Percentiles rank a stretch among this genome's conserved stretches.
Conservation (phyloP, 108 stramenopile genomes). For the Aureococcus anophagefferens region DNA sequence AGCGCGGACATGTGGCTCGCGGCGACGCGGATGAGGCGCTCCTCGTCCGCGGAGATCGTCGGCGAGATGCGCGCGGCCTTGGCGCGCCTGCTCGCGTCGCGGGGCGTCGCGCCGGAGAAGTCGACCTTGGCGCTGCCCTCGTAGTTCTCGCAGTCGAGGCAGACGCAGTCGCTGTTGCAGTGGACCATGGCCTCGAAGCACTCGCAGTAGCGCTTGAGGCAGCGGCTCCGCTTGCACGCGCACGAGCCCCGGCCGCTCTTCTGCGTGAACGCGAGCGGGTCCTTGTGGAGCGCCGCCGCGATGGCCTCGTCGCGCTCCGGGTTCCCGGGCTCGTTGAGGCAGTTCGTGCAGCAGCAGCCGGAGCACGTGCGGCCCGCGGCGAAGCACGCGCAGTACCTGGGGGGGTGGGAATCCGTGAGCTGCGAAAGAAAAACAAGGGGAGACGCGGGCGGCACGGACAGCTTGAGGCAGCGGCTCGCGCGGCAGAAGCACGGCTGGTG, state of each 20-base stretch:
- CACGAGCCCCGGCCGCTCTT: slow-evolving; percentile 22
- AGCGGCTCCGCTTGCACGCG: slow-evolving; percentile 37
- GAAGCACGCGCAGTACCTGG: slow-evolving; percentile 59
- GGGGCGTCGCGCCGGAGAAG: too few relatives aligned
- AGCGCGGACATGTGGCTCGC: too few relatives aligned
- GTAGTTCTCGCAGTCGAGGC: slow-evolving; percentile 36
- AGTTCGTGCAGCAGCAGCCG: slow-evolving; percentile 15
- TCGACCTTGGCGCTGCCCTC: background rate
- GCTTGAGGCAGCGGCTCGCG: slow-evolving; percentile 41
- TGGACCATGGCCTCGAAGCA: slow-evolving; percentile 38
- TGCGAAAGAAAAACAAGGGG: too few relatives aligned
- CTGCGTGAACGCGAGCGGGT: slow-evolving; percentile 12
- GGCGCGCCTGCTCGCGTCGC: too few relatives aligned
- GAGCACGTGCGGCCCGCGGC: slow-evolving; percentile 34
- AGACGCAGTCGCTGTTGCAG: slow-evolving; percentile 39
- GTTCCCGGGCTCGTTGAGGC: slow-evolving; percentile 21
- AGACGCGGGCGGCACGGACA: too few relatives aligned
- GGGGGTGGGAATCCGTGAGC: too few relatives aligned
- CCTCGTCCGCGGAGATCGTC: too few relatives aligned
- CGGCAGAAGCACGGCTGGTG: slow-evolving; percentile 38
- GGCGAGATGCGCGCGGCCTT: too few relatives aligned
- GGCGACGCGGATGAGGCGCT: too few relatives aligned
- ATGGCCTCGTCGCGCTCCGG: slow-evolving; percentile 29
- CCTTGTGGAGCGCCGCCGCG: slow-evolving; percentile 12
- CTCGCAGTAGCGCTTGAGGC: slow-evolving; percentile 48